Evolutionary conservation across 306 rosid genomes (phyloP).

Genomic region (Inga oerstediana): DNA sequence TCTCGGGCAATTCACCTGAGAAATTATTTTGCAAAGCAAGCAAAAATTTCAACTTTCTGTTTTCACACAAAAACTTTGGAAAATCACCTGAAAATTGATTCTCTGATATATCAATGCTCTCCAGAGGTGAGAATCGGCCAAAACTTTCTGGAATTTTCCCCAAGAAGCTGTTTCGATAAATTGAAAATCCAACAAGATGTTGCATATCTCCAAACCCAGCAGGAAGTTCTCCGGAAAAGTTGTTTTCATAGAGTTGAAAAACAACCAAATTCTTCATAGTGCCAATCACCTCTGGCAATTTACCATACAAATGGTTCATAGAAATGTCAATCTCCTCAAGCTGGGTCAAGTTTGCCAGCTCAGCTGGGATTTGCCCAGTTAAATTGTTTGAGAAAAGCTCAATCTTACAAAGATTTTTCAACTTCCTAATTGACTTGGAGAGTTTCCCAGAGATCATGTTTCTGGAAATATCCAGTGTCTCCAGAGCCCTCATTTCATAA

Average conservation of each 20-base stretch:
- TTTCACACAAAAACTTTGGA: conserved; percentile 84
- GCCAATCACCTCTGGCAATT: conserved; percentile 69
- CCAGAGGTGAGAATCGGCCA: conserved; percentile 68
- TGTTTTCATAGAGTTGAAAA: conserved; percentile 76
- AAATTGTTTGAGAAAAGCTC: conserved; percentile 71
- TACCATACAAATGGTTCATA: conserved; percentile 58
- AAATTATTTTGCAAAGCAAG: conserved; percentile 86
- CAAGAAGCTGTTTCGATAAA: conserved; percentile 71
- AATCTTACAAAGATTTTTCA: conserved; percentile 63
- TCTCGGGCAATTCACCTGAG: conserved; percentile 71
- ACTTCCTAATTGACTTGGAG: conserved; percentile 73
- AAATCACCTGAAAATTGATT: conserved; percentile 85
- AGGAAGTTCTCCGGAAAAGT: conserved; percentile 80
- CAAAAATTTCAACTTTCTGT: conserved; percentile 55
- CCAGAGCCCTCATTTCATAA: conserved; percentile 61
- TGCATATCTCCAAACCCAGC: conserved; percentile 83
- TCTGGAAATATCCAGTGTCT: conserved; percentile 75
- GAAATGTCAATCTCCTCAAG: conserved; percentile 84
- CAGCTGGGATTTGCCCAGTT: conserved; percentile 74
- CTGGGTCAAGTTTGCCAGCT: conserved; percentile 66
- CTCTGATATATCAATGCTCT: conserved; percentile 93
- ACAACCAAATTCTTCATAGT: conserved; percentile 68
- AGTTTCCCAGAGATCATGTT: conserved; percentile 76
- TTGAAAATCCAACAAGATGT: conserved; percentile 65
- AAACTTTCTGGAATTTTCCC: conserved; percentile 69